Evolutionary conservation across 2,329 filamentous ascomycete genomes (phyloP).

Genomic region (Colletotrichum sp.): DNA sequence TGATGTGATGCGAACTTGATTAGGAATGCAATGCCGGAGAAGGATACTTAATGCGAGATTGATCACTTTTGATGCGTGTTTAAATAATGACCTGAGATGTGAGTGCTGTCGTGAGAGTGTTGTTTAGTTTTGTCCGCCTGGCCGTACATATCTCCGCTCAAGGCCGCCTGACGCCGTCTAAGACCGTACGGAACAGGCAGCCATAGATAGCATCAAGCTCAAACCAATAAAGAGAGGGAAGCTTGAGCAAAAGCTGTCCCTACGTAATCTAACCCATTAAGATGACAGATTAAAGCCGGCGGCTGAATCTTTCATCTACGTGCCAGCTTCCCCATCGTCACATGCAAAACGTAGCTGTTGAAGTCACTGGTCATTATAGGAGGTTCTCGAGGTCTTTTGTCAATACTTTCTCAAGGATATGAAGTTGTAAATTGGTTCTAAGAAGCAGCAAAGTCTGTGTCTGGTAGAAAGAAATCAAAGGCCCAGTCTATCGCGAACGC

Average conservation of each 20-base stretch:
- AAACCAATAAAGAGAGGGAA: neutral
- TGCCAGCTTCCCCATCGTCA: neutral
- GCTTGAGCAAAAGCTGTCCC: neutral
- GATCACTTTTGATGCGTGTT: neutral
- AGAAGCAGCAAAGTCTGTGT: neutral
- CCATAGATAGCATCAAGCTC: neutral
- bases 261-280: neutral
- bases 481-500: neutral
- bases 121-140: neutral
- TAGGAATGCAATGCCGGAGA: neutral
- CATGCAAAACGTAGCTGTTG: neutral
- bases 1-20: neutral
- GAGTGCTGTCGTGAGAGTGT: neutral
- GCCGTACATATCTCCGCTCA: neutral
- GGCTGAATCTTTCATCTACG: neutral
- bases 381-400: neutral
- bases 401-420: neutral
- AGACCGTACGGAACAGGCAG: neutral
- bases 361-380: neutral
- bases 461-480: neutral
- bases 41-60: neutral
- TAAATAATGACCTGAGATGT: neutral
- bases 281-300: neutral
- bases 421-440: neutral
- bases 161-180: neutral